Evolutionary conservation across 1,139 yeast species (phyloP).

Genomic region (Yamadazyma conglobata): DNA sequence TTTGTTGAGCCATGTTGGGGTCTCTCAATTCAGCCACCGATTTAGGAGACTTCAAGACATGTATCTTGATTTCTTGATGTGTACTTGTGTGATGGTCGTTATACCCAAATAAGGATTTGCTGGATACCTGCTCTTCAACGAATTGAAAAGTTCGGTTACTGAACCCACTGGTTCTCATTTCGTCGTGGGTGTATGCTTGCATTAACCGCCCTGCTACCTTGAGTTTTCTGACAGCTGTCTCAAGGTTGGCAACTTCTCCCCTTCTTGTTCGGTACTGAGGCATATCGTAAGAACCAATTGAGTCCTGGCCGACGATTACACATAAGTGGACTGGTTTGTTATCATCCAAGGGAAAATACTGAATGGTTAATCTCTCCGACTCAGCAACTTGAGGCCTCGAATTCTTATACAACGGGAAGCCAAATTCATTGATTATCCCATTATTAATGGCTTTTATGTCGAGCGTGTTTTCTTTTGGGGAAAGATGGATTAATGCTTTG

Average conservation of each 20-base stretch:
- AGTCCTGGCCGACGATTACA: constrained; percentile 72
- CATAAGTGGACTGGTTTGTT: constrained; percentile 84
- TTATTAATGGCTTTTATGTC: constrained; percentile 23
- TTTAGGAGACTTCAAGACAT: constrained; percentile 63
- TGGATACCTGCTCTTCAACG: constrained; percentile 53
- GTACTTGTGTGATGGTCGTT: constrained; percentile 29
- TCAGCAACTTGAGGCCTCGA: constrained; percentile 23
- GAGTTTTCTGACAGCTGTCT: constrained; percentile 71
- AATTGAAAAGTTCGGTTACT: constrained; percentile 80
- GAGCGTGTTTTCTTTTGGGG: constrained; percentile 58
- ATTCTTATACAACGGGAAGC: constrained; percentile 24
- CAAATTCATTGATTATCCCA: constrained; percentile 26
- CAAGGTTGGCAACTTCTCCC: constrained; percentile 67
- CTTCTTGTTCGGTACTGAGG: constrained; percentile 51
- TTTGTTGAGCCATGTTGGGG: constrained; percentile 85
- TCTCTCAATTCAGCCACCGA: constrained; percentile 72
- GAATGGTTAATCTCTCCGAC: constrained; percentile 28
- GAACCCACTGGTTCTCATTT: constrained; percentile 75
- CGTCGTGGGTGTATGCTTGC: constrained; percentile 93
- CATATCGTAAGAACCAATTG: constrained; percentile 69
- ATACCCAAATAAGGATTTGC: constrained; percentile 38
- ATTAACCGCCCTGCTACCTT: constrained; percentile 84
- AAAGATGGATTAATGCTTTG: constrained; percentile 70
- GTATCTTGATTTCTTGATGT: constrained; percentile 72
- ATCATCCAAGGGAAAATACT: constrained; percentile 56